Conservation (phyloP, 495 filamentous ascomycete genomes). For the Rostrohypoxylon terebratum region DNA sequence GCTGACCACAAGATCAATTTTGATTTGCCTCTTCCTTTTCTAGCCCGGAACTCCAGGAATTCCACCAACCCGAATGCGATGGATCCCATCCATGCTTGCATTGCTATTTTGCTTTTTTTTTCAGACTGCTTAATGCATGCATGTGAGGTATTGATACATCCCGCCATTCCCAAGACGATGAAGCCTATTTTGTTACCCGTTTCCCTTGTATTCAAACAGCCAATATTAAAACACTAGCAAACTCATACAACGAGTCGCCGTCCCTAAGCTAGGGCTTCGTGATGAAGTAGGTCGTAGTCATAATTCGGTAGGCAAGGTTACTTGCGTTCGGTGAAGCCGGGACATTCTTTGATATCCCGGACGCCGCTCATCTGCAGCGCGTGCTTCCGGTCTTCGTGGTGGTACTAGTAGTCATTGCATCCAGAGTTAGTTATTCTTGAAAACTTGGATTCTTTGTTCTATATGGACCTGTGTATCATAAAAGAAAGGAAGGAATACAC, state of each 20-base stretch:
- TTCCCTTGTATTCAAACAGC: neutral
- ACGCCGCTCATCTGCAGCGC: conserved; percentile 51
- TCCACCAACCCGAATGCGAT: neutral
- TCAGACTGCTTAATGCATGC: neutral
- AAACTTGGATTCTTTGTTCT: neutral
- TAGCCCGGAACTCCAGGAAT: conserved; percentile 6
- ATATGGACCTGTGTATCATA: neutral
- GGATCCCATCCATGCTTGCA: too few species aligned
- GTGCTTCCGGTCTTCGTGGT: conserved; percentile 61
- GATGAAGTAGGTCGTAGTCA: neutral
- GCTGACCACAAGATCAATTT: conserved; percentile 1
- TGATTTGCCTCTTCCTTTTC: conserved; percentile 10
- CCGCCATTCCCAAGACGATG: neutral
- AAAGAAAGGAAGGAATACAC: neutral
- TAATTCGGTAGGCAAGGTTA: neutral
- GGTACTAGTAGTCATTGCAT: conserved; percentile 46
- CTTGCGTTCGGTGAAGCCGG: conserved; percentile 53
- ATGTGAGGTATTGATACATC: neutral
- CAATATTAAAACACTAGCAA: neutral
- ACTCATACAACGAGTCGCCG: neutral
- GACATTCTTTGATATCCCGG: conserved; percentile 27
- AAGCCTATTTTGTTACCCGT: neutral
- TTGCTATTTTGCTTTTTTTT: neutral
- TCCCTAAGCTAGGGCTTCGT: neutral
- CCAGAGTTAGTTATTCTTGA: conserved; percentile 10